Evolutionary conservation across 768 basidiomycete genomes (phyloP), one percentile per base, ranked within the genome.

Genomic region (Pisolithus tinctorius): DNA sequence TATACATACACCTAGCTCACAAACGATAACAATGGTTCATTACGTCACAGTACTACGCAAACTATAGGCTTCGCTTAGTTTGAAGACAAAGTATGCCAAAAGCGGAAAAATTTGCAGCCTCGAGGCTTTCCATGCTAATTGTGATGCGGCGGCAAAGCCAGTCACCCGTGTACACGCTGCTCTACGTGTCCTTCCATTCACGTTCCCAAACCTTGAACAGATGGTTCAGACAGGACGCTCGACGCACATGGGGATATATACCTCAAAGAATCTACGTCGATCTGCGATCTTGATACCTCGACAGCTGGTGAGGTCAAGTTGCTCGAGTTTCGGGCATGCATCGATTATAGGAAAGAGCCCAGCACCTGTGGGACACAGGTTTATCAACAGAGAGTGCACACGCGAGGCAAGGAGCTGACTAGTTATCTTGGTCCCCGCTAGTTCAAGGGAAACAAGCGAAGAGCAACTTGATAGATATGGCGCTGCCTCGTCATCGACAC

Each of bases 201-300:
- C 20, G 54, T 40, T 64, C 56, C 66, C 65, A 66, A 45, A 62
- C 60, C 65, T 66, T 36, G 11, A 40, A 27, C 27, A 13, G 3
- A 25, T 13, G 8, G 25, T 16, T 31, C 29, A 34, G 37, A 17
- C 55, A 42, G 55, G 45, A 29, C 26, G 6, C 31, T 26, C 13
- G 29, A 34, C 23, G 25, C 14, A 16, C 31, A 49, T 14, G 27
- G 16, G 4, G 31, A 14, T 16, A 26, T 8, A 39, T 42, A 76
- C 84, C 71, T 86, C 82, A 57, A 88, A 88, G 57, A 88, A 82
- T 6, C 75, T 75, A 13, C 86, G 73, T 25, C 85, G 69, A 54
- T 85, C 82, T 1, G 71, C 70, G 4, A 86, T 73, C 6, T 60
- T 70, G 48, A 88, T 72, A 4, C 85, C 78, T 47, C 85, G 74